Evolutionary conservation across 306 rosid species (phyloP).

Genomic region (Medicago lupulina): DNA sequence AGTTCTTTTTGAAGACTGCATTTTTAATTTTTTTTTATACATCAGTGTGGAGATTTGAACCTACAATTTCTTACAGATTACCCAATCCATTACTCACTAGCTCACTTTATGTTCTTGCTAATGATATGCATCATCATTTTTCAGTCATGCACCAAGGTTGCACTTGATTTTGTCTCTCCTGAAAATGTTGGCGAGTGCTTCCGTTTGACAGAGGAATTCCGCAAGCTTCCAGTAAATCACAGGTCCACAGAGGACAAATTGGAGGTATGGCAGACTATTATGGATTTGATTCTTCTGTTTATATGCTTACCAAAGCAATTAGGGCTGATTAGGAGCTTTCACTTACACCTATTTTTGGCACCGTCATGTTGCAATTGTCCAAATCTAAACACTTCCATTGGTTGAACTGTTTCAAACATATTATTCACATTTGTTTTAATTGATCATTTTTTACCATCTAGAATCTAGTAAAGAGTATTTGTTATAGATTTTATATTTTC

Average conservation of each 20-base stretch:
- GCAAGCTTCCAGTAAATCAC: not conserved
- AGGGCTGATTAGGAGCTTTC: not conserved
- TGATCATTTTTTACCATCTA: constrained; percentile 1
- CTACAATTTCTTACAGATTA: no score
- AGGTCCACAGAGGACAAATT: not conserved
- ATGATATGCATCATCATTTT: not conserved
- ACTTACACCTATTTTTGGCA: not conserved
- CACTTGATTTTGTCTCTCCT: not conserved
- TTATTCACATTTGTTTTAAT: constrained; percentile 1
- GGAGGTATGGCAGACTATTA: not conserved
- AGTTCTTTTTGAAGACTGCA: no score
- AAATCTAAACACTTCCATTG: not conserved
- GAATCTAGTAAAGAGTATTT: not conserved
- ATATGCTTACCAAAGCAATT: not conserved
- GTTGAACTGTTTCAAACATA: not conserved
- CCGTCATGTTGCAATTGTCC: not conserved
- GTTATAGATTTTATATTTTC: no score
- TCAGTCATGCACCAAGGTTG: not conserved
- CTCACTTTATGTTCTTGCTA: no score
- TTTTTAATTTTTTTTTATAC: no score
- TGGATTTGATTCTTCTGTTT: not conserved
- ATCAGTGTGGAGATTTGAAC: no score
- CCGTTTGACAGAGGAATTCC: not conserved
- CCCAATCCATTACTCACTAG: no score
- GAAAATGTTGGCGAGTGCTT: not conserved